Percentiles rank a stretch among this genome's conserved stretches.
Conservation (phyloP, 2,329 filamentous ascomycete genomes). For the Botryotinia convoluta region DNA sequence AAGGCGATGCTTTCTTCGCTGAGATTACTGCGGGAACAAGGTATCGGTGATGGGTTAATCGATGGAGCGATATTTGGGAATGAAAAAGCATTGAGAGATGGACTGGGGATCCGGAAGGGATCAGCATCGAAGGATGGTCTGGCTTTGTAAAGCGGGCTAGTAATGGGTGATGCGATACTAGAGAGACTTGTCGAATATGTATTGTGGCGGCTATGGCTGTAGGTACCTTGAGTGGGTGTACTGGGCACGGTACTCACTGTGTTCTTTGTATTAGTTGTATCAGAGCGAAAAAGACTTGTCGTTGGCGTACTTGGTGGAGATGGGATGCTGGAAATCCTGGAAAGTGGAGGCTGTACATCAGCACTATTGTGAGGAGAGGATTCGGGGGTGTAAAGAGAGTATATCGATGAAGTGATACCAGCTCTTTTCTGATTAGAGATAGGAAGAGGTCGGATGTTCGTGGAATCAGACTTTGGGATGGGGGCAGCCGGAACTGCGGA, state of each 20-base stretch:
- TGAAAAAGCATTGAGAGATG: neutral
- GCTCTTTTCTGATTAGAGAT: neutral
- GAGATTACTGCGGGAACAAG: neutral
- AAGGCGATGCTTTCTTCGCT: neutral
- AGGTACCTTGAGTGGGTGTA: neutral
- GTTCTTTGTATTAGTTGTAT: neutral
- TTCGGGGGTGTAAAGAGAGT: neutral
- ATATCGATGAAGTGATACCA: neutral
- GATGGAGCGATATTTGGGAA: neutral
- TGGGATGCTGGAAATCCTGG: neutral
- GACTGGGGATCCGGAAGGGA: neutral
- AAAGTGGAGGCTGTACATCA: neutral
- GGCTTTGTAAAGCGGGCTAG: neutral
- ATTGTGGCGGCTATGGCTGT: neutral
- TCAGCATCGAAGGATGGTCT: neutral
- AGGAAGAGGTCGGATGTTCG: neutral
- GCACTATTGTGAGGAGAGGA: neutral
- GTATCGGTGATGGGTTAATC: neutral
- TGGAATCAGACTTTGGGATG: neutral
- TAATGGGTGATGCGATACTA: neutral
- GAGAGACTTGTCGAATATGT: neutral
- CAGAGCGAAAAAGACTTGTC: neutral
- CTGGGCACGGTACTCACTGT: neutral
- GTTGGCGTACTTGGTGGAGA: conserved; percentile 1
- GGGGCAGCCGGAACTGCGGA: neutral